Evolutionary conservation across 768 basidiomycete species (phyloP), one percentile per base, ranked within the genome.

Genomic region (Suillus bovinus): DNA sequence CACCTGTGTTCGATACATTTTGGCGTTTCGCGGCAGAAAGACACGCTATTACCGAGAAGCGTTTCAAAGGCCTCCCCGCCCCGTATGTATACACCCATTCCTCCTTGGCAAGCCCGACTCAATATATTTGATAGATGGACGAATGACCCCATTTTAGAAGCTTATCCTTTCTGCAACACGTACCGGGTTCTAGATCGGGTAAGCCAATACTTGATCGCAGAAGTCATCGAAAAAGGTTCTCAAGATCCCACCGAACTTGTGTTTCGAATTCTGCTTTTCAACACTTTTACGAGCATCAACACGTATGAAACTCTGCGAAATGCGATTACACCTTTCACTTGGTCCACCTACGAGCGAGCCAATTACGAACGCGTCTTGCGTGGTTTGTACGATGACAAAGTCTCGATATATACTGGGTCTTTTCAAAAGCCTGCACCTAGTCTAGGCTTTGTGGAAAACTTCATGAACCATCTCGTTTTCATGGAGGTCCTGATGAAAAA

Each of bases 181-280:
- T 93, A 82, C 69, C 88, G 91, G 39, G 84, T 91, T 9, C 80
- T 87, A 49, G 91, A 93, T 76, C 85, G 84, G 39, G 81, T 81
- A 20, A 84, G 82, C 34, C 91, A 93, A 67, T 93, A 81, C 64
- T 77, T 93, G 61, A 80, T 93, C 36, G 68, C 72, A 7, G 81
- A 90, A 60, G 89, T 93, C 63, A 86, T 93, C 64, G 81, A 87
- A 66, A 83, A 84, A 68, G 90, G 90, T 42, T 77, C 84, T 3
- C 86, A 87, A 66, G 74, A 78, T 34, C 80, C 82, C 24, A 73
- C 75, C 16, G 91, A 93, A 71, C 71, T 90, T 59, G 81, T 84
- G 27, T 93, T 93, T 66, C 87, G 91, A 50, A 81, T 93, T 61
- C 66, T 83, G 62, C 78, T 93, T 44, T 93, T 89, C 79, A 88